These are phyloP conservation scores for Cucurbita ficifolia DNA, from an alignment of 306 rosid genomes.

Conservation along the genomic window DNA sequence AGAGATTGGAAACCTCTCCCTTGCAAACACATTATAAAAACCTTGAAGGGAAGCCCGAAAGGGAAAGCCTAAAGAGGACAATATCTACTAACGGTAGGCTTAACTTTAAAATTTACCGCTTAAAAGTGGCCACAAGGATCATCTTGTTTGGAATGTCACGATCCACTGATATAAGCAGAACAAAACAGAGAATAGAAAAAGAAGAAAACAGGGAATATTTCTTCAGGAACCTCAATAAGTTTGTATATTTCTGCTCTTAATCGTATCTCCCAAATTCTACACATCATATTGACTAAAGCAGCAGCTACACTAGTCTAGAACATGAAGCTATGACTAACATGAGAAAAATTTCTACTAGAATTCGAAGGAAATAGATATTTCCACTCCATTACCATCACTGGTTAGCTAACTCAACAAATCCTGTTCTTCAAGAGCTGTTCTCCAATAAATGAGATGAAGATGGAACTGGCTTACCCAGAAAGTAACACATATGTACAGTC, in stretches of 20 bases:
- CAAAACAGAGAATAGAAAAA: not conserved
- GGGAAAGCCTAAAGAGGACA: no score
- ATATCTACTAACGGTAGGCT: no score
- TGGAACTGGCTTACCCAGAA: not conserved
- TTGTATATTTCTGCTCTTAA: not conserved
- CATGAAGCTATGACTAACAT: not conserved
- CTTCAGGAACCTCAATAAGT: not conserved
- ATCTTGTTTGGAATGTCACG: not conserved
- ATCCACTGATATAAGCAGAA: not conserved
- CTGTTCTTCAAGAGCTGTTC: not conserved
- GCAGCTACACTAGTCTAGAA: not conserved
- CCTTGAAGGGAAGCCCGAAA: no score
- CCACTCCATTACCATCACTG: not conserved
- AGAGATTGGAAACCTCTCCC: no score
- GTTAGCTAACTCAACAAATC: not conserved
- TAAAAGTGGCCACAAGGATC: no score
- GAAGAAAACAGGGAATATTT: not conserved
- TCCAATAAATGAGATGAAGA: not conserved
- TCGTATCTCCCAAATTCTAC: not conserved
- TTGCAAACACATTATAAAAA: no score
- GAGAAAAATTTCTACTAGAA: not conserved
- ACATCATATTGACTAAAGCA: not conserved
- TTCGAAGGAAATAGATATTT: not conserved
- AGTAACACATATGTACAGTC: not conserved
- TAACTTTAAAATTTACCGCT: no score